Percentiles rank a stretch among this genome's conserved stretches.
These are phyloP conservation scores for Camelina sativa DNA, from an alignment of 345 rosid genomes.

Conservation along the genomic window DNA sequence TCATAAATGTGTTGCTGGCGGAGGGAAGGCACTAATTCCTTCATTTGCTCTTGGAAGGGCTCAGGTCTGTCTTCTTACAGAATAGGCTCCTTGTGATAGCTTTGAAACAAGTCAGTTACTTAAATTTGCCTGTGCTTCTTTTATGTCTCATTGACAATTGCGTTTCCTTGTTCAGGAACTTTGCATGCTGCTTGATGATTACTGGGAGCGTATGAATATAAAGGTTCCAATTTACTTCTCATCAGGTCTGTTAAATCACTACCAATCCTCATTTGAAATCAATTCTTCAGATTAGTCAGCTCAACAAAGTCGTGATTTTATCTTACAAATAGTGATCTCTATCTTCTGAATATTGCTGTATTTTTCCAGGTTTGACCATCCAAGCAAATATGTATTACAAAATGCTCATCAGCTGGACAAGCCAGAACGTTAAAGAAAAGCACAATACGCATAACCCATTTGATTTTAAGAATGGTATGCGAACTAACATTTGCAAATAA, in stretches of 20 bases:
- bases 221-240: slow-evolving; percentile 95
- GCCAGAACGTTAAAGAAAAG: slow-evolving; percentile 86
- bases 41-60: slow-evolving; percentile 99
- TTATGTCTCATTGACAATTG: slow-evolving; percentile 13
- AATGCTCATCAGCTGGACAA: slow-evolving; percentile 97
- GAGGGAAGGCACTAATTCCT: slow-evolving; percentile 97
- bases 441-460: slow-evolving; percentile 73
- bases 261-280: slow-evolving; percentile 1
- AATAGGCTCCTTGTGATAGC: slow-evolving; percentile 2
- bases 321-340: not conserved
- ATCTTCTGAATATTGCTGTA: slow-evolving; percentile 8
- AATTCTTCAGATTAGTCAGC: not conserved
- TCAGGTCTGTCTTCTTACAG: slow-evolving; percentile 59
- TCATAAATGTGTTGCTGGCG: slow-evolving; percentile 86
- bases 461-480: slow-evolving; percentile 89
- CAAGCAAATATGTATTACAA: slow-evolving; percentile 98
- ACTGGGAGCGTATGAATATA: slow-evolving; percentile 96
- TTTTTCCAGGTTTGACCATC: slow-evolving; percentile 82
- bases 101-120: not conserved
- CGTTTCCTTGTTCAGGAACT: slow-evolving; percentile 61
- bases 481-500: slow-evolving; percentile 2
- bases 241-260: slow-evolving; percentile 61
- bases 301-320: not conserved
- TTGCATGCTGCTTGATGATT: slow-evolving; percentile 90
- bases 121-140: slow-evolving; percentile 19